phyloP scores from a whole-genome alignment of 2,329 filamentous ascomycete genomes.

The Nemania bipapillata region DNA sequence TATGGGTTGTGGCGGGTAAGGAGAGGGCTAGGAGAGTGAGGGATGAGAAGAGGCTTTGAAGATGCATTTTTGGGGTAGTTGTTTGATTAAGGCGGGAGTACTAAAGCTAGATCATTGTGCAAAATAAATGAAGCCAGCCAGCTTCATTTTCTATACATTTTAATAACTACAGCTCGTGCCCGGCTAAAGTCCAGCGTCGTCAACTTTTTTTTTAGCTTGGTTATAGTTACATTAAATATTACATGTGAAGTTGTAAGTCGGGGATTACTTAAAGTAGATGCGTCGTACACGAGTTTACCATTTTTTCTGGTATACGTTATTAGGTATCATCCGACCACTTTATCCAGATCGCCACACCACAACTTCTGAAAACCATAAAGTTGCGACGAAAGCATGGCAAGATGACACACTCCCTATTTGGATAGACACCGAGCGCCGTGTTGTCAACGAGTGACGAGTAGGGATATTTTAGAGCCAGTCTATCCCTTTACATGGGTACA shows the following conservation, averaged over 20 bases:
- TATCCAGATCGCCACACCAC: conserved; percentile 34
- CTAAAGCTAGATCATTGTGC: background rate
- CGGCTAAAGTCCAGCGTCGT: conserved; percentile 23
- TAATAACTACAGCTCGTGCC: background rate
- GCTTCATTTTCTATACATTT: background rate
- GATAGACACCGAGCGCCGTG: background rate
- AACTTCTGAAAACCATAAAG: background rate
- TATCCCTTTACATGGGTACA: background rate
- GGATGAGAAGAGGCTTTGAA: background rate
- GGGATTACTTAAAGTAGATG: background rate
- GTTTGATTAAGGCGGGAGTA: background rate
- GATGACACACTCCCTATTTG: background rate
- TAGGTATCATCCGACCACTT: conserved; percentile 28
- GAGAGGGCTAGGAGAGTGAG: conserved; percentile 8
- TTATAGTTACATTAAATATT: background rate
- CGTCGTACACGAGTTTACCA: background rate
- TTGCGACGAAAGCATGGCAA: background rate
- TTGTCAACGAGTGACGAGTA: background rate
- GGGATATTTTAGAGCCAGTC: background rate
- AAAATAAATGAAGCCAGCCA: background rate
- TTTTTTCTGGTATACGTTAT: background rate
- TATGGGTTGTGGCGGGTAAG: conserved; percentile 13
- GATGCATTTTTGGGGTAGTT: conserved; percentile 17
- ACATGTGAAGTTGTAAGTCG: background rate
- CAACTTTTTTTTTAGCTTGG: background rate